Evolutionary conservation across 805 yeast species (phyloP).

Genomic region (Hanseniaspora singularis): DNA sequence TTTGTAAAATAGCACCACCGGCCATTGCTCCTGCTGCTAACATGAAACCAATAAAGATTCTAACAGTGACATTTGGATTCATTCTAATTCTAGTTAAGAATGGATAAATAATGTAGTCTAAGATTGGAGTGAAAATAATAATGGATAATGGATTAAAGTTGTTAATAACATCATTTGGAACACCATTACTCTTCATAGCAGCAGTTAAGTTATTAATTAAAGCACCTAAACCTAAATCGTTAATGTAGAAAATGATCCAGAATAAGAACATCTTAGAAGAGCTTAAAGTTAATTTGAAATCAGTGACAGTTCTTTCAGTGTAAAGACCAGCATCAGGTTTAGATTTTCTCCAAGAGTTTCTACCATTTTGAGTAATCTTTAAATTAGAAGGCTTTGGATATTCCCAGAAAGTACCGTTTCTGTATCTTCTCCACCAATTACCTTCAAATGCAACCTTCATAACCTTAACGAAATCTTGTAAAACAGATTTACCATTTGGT

Average conservation of each 20-base stretch:
- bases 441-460: conserved; percentile 32
- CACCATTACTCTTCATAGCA: conserved; percentile 33
- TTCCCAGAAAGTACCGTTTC: conserved; percentile 36
- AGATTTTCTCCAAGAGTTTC: conserved; percentile 15
- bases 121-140: conserved; percentile 62
- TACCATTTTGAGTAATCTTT: conserved; percentile 13
- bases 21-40: conserved; percentile 55
- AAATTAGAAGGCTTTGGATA: conserved; percentile 23
- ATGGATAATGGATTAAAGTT: conserved; percentile 66
- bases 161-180: conserved; percentile 71
- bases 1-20: conserved; percentile 66
- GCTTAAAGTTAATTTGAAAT: conserved; percentile 34
- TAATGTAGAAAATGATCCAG: conserved; percentile 30
- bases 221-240: conserved; percentile 17
- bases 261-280: conserved; percentile 38
- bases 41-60: conserved; percentile 60
- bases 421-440: conserved; percentile 35
- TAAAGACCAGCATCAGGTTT: conserved; percentile 23
- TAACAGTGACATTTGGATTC: conserved; percentile 48
- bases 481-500: conserved; percentile 32
- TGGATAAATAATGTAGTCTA: conserved; percentile 49
- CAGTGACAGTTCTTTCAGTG: conserved; percentile 37
- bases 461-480: conserved; percentile 36
- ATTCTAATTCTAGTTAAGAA: conserved; percentile 38
- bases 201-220: conserved; percentile 15